Evolutionary conservation across 106 monocot genomes (phyloP).

Genomic region (Hemerocallis citrina): DNA sequence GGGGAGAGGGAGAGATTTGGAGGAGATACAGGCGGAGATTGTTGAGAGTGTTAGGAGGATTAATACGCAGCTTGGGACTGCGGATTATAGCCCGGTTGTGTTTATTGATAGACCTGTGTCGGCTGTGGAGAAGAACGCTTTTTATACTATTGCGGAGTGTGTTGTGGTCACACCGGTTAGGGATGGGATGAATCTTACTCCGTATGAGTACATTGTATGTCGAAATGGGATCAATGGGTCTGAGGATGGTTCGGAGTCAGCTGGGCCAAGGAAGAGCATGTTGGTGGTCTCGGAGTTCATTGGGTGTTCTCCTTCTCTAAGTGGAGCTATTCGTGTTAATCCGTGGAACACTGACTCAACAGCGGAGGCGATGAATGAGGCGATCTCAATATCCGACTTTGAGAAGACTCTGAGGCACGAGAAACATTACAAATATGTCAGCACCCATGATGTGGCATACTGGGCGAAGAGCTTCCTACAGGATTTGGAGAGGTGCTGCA

Average conservation of each 20-base stretch:
- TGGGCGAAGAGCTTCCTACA: conserved; percentile 59
- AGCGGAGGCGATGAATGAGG: conserved; percentile 57
- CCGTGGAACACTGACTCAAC: conserved; percentile 61
- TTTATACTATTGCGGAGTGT: conserved; percentile 71
- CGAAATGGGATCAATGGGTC: conserved; percentile 37
- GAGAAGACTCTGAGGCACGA: conserved; percentile 67
- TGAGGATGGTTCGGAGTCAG: conserved; percentile 6
- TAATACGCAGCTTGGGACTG: conserved; percentile 48
- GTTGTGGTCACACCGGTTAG: conserved; percentile 65
- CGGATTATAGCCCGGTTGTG: conserved; percentile 56
- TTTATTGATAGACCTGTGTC: conserved; percentile 54
- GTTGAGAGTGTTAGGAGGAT: conserved; percentile 65
- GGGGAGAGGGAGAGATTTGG: conserved; percentile 52
- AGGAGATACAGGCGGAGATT: conserved; percentile 62
- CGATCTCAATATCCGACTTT: conserved; percentile 27
- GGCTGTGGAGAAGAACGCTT: conserved; percentile 58
- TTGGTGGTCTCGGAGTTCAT: conserved; percentile 67
- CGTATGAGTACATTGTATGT: conserved; percentile 83
- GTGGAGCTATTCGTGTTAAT: conserved; percentile 55
- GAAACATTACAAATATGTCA: conserved; percentile 60
- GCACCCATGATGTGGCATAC: conserved; percentile 62
- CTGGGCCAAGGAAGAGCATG: conserved; percentile 48
- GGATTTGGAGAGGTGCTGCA: conserved; percentile 63
- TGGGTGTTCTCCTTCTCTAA: conserved; percentile 65
- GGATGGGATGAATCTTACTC: conserved; percentile 86